Evolutionary conservation across 805 yeast genomes (phyloP).

Genomic region (Cyberlindnera maritima): DNA sequence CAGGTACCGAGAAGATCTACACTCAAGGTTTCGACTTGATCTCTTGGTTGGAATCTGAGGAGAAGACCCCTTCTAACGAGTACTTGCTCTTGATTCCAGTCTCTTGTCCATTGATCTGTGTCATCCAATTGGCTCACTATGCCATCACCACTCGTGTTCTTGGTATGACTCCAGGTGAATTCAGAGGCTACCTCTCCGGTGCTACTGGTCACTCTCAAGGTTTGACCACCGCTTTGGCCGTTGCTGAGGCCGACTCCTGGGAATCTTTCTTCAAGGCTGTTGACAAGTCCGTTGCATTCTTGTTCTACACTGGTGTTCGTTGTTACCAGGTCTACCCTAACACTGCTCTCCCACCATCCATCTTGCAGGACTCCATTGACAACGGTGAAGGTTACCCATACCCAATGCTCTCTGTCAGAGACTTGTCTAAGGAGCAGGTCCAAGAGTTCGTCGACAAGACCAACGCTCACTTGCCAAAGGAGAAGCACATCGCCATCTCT

Average conservation of each 20-base stretch:
- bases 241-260: slow-evolving; percentile 84
- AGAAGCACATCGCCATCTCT: slow-evolving; percentile 87
- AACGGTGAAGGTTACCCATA: slow-evolving; percentile 96
- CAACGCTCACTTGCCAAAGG: slow-evolving; percentile 88
- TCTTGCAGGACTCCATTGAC: slow-evolving; percentile 86
- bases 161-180: slow-evolving; percentile 87
- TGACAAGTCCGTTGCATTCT: slow-evolving; percentile 73
- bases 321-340: slow-evolving; percentile 88
- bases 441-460: slow-evolving; percentile 78
- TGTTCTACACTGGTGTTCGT: slow-evolving; percentile 93
- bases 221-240: slow-evolving; percentile 87
- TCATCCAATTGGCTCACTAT: slow-evolving; percentile 91
- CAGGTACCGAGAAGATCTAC: slow-evolving; percentile 81
- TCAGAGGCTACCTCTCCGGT: slow-evolving; percentile 65
- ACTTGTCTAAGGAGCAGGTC: slow-evolving; percentile 77
- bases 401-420: slow-evolving; percentile 95
- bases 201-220: slow-evolving; percentile 92
- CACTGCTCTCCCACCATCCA: slow-evolving; percentile 91
- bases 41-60: slow-evolving; percentile 83
- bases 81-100: slow-evolving; percentile 89
- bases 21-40: slow-evolving; percentile 91
- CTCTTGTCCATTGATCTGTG: slow-evolving; percentile 95
- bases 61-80: slow-evolving; percentile 84
- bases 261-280: slow-evolving; percentile 71
- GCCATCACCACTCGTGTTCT: slow-evolving; percentile 82